A percentile compares a stretch with the other conserved stretches of the same genome.
These are phyloP conservation scores for Cyathus olla DNA, from an alignment of 1,284 basidiomycete species.

Conservation along the genomic window DNA sequence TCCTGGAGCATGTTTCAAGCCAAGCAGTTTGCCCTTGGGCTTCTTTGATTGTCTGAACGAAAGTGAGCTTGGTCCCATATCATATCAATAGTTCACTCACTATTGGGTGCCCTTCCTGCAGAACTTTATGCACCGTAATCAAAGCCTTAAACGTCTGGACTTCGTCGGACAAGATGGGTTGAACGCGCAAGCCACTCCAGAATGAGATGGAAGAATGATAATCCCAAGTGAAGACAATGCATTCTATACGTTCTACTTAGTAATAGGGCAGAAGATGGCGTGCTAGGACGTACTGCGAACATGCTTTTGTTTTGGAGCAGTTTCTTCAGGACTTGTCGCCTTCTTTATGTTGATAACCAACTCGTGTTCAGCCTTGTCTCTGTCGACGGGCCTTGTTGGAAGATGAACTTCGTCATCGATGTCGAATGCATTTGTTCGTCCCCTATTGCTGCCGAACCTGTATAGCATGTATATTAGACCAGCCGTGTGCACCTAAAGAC, in stretches of 20 bases:
- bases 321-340: constrained; percentile 93
- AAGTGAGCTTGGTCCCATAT: not conserved
- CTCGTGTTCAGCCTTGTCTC: constrained; percentile 95
- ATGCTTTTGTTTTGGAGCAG: constrained; percentile 96
- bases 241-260: constrained; percentile 66
- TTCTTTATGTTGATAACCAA: constrained; percentile 96
- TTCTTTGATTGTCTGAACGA: constrained; percentile 89
- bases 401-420: constrained; percentile 87
- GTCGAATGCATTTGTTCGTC: constrained; percentile 65
- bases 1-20: constrained; percentile 95
- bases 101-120: constrained; percentile 95
- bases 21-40: constrained; percentile 96
- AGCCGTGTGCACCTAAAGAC: too few relatives aligned
- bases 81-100: constrained; percentile 53
- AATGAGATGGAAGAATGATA: constrained; percentile 97
- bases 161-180: constrained; percentile 95
- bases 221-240: constrained; percentile 98
- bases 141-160: constrained; percentile 97
- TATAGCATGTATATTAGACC: too few relatives aligned
- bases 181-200: constrained; percentile 95
- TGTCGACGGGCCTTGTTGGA: constrained; percentile 96
- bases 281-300: constrained; percentile 83
- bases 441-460: constrained; percentile 38
- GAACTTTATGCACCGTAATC: constrained; percentile 95
- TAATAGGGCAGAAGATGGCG: constrained; percentile 3